phyloP scores from a whole-genome alignment of 2,329 filamentous ascomycete species.

The Thielaviopsis musarum region DNA sequence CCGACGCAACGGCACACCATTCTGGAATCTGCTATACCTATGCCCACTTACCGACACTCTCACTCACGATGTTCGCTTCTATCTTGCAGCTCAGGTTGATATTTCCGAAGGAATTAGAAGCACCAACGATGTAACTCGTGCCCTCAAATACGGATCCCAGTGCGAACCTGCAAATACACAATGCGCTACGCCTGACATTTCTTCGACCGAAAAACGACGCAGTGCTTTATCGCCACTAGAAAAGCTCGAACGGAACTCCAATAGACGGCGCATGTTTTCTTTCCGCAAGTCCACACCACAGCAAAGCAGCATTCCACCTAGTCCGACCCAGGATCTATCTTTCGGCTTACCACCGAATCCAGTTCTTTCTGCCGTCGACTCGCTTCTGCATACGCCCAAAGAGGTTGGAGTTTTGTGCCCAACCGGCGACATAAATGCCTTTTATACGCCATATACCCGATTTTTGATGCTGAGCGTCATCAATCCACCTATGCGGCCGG shows the following conservation, averaged over 20 bases:
- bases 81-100: slow-evolving; percentile 40
- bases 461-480: slow-evolving; percentile 19
- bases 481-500: slow-evolving; percentile 15
- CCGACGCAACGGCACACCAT: slow-evolving; percentile 31
- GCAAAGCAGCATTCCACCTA: neutral
- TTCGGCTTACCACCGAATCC: neutral
- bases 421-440: slow-evolving; percentile 4
- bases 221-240: neutral
- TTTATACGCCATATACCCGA: slow-evolving; percentile 18
- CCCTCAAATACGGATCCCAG: slow-evolving; percentile 24
- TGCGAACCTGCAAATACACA: neutral
- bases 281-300: neutral
- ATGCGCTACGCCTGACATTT: neutral
- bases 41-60: slow-evolving; percentile 31
- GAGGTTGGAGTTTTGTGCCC: slow-evolving; percentile 13
- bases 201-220: neutral
- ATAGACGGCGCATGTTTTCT: neutral
- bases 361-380: neutral
- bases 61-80: slow-evolving; percentile 31
- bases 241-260: neutral
- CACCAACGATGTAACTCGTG: slow-evolving; percentile 31
- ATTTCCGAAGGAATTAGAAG: slow-evolving; percentile 36
- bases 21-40: slow-evolving; percentile 40
- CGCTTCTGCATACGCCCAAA: slow-evolving; percentile 22
- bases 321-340: neutral